These are phyloP conservation scores for Chlorella sp. DNA, from an alignment of 139 green algal species.

Conservation along the genomic window DNA sequence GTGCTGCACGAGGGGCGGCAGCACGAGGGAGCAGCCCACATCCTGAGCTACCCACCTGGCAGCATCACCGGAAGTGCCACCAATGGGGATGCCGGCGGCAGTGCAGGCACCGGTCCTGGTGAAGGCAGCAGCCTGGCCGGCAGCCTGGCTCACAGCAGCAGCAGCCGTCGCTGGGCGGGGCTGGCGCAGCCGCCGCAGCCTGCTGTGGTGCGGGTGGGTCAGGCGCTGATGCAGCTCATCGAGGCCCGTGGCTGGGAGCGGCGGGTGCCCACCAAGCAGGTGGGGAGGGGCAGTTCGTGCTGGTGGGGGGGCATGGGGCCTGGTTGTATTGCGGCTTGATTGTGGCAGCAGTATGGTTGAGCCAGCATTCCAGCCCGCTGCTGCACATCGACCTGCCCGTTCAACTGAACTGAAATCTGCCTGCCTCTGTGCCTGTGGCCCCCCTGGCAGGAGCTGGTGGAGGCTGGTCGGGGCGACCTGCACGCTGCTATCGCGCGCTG, in stretches of 20 bases:
- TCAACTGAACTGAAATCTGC: too few species aligned
- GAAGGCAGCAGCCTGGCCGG: not conserved
- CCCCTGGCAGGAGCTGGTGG: constrained; percentile 22
- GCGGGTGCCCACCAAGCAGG: constrained; percentile 36
- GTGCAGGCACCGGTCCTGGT: too few species aligned
- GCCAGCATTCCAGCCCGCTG: too few species aligned
- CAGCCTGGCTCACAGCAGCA: not conserved
- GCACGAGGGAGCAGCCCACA: not conserved
- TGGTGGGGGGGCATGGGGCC: not conserved
- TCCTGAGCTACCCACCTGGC: not conserved
- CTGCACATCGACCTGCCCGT: too few species aligned
- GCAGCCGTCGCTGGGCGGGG: not conserved
- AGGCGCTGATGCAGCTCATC: constrained; percentile 20
- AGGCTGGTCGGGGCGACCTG: constrained; percentile 12
- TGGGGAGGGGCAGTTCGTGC: not conserved
- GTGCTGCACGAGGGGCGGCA: not conserved
- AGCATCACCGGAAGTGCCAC: not conserved
- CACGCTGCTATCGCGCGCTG: not conserved
- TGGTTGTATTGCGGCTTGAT: too few species aligned
- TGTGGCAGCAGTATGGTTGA: too few species aligned
- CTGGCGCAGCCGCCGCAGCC: constrained; percentile 8
- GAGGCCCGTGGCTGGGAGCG: constrained; percentile 23
- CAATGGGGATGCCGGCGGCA: not conserved
- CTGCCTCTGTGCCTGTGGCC: not conserved
- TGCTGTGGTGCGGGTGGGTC: constrained; percentile 13